Base-by-base conservation (phyloP, 176 grass and related monocot species). In the Tuctoria greenei region DNA sequence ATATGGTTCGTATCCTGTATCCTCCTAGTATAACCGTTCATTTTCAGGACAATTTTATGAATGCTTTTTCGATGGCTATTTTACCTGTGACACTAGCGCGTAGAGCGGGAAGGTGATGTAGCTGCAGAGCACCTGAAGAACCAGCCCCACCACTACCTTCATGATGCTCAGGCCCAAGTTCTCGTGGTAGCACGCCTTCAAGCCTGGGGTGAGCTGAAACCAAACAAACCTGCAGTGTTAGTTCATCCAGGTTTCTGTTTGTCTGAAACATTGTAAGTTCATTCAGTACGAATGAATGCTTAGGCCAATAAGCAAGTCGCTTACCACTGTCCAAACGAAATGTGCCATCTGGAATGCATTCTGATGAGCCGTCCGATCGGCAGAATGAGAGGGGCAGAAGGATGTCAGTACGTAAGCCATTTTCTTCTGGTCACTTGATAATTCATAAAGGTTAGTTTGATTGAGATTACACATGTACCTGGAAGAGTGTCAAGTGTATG, bases 61-160 rank as follows among this genome's bases (percentile, higher is more conserved):
- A 21, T 10, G 1, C 0, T 54, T 49, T 8, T 7, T 51, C 31
- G 31, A 31, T 31, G 8, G 10, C 10, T 44, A 12, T 74, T 62
- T 62, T 86, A 97, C 93, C 78, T 97, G 94, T n/a, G 95, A 82
- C 63, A 99, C 91, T 0, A 99, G 83, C 10, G 95, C 95, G 6
- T 99, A 99, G 64, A 99, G 85, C 0, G 95, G 95, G 40, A 99
- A 91, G 27, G 95, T 99, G 78, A 90, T 95, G 70, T 99, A 99
- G 79, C 92, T 99, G 80, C 95, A 99, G n/a, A 95, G 61, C 69
- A 92, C 5, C 74, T 98, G 95, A 18, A 92, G 71, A 44, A 72
- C 58, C 25, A 97, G 0, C 15, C 88, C 94, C 75, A 83, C 72
- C 26, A 75, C 68, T 26, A 85, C 69, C 56, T 93, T 90, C 77